Conservation (phyloP, 495 filamentous ascomycete genomes). For the Aspergillus avenaceus region DNA sequence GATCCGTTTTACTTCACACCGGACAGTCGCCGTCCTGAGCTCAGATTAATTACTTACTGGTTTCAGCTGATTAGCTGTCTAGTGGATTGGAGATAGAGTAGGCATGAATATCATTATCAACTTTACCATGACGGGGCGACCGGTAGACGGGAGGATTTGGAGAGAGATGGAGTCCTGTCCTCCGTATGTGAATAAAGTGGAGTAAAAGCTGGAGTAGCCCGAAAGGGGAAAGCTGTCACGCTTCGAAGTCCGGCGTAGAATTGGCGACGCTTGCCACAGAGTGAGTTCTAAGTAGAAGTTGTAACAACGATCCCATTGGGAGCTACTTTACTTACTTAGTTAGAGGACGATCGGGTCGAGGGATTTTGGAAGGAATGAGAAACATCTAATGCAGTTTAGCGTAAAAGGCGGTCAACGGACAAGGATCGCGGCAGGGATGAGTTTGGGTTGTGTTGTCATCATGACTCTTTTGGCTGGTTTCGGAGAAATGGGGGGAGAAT, state of each 20-base stretch:
- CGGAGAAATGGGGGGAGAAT: not conserved
- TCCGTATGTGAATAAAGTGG: slow-evolving; percentile 7
- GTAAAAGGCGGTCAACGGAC: slow-evolving; percentile 13
- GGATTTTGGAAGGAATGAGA: not conserved
- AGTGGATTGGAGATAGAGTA: not conserved
- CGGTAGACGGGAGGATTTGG: not conserved
- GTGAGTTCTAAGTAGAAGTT: no score
- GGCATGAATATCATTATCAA: not conserved
- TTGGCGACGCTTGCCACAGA: not conserved
- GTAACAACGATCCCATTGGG: no score
- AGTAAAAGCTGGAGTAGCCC: slow-evolving; percentile 9
- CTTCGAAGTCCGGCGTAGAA: not conserved
- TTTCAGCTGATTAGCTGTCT: not conserved
- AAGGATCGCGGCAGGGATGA: slow-evolving; percentile 1
- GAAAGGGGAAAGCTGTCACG: slow-evolving; percentile 18
- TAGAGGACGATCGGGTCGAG: not conserved
- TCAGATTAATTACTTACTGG: not conserved
- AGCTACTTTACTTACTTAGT: no score
- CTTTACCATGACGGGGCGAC: not conserved
- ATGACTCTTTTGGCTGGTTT: slow-evolving; percentile 5
- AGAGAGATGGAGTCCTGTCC: not conserved
- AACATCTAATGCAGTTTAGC: not conserved
- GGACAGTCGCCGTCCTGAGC: not conserved
- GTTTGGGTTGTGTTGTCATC: slow-evolving; percentile 6
- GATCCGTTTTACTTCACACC: not conserved